Evolutionary conservation across 495 filamentous ascomycete species (phyloP), one percentile per base, ranked within the genome.

Genomic region (Aspergillus mulundensis): DNA sequence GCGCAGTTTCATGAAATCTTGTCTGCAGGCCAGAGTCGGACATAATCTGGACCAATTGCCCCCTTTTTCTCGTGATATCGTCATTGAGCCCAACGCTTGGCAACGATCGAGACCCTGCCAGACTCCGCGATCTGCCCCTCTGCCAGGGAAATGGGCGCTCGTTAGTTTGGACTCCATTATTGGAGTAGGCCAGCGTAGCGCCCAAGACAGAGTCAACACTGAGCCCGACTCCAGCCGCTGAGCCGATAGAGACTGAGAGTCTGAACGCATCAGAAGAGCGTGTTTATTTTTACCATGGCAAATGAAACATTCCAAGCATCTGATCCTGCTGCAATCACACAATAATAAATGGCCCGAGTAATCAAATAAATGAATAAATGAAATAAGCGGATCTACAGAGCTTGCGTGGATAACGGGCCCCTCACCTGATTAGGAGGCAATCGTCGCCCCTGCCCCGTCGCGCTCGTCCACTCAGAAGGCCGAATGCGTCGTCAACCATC

Each of bases 331-430:
- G 28, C 28, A 30, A 30, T 30, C 28, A 4, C 28, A 30, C 4
- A 20, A 7, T 10, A 23, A 44, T n/a, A n/a, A n/a, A n/a, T n/a
- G n/a, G n/a, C n/a, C n/a, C n/a, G n/a, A n/a, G 18, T 6, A 23
- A 3, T 21, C 8, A 19, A 23, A 14, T 20, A 8, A 21, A 23
- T 12, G 3, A n/a, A 3, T 11, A 25, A 28, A 46, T 24, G 21
- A 46, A 46, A 28, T 40, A 15, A 40, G 38, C 38, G 44, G 63
- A 66, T 66, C 63, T 57, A 50, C 63, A 47, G 19, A 57, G 63
- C 54, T 66, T 66, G 63, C 63, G 63, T 62, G 63, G 63, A 62
- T 65, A 57, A 65, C 62, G 62, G 61, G 57, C 44, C 57, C 51
- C 56, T 58, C 42, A 49, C 55, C 41, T 53, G 55, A 59, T 53